These are phyloP conservation scores for Wakefieldia striispora DNA, from an alignment of 768 basidiomycete species.

Conservation along the genomic window DNA sequence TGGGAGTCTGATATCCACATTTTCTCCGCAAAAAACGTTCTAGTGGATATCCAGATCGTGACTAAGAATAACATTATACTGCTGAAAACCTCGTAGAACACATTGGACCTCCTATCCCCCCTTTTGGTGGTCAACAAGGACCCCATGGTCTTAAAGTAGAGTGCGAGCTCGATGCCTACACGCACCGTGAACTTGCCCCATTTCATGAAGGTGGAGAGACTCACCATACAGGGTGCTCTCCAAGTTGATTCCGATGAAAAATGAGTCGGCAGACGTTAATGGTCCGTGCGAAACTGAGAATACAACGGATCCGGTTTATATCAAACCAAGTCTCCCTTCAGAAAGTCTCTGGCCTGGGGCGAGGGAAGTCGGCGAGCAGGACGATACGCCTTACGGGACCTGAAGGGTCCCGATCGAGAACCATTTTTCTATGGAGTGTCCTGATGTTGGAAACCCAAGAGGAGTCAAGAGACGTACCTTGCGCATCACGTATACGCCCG, in stretches of 20 bases:
- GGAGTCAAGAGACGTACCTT: too few relatives aligned
- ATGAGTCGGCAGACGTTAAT: not conserved
- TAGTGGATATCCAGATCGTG: constrained; percentile 24
- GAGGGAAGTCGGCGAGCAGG: too few relatives aligned
- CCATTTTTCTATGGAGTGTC: too few relatives aligned
- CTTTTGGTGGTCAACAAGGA: not conserved
- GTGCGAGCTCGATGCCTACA: constrained; percentile 12
- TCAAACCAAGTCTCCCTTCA: too few relatives aligned
- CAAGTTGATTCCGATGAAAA: constrained; percentile 2
- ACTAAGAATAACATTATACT: constrained; percentile 20
- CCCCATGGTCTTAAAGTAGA: constrained; percentile 17
- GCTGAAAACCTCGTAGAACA: constrained; percentile 14
- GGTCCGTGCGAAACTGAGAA: too few relatives aligned
- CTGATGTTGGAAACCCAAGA: too few relatives aligned
- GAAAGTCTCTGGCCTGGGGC: too few relatives aligned
- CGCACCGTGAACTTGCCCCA: not conserved
- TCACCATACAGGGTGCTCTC: constrained; percentile 5
- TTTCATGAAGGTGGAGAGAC: not conserved
- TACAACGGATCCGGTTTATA: too few relatives aligned
- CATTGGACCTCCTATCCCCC: not conserved
- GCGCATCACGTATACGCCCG: too few relatives aligned
- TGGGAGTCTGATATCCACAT: constrained; percentile 33
- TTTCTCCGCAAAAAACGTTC: constrained; percentile 19
- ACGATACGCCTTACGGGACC: too few relatives aligned
- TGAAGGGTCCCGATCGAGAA: too few relatives aligned